Conservation (phyloP, 805 yeast species). For the Lipomyces mesembrius region DNA sequence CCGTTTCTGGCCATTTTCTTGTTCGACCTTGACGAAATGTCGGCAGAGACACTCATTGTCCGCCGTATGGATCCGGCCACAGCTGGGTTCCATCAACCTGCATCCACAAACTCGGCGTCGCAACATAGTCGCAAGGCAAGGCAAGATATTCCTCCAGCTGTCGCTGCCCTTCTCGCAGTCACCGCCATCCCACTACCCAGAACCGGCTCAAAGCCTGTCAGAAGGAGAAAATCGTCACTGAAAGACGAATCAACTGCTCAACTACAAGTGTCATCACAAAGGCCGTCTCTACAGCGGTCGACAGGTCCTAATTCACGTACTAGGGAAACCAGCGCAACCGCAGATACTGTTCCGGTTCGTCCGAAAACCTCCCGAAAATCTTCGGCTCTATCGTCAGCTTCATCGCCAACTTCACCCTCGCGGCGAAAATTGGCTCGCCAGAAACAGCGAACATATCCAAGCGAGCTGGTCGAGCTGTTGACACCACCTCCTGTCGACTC, state of each 20-base stretch:
- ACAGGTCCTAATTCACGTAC: neutral
- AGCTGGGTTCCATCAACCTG: neutral
- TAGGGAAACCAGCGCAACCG: neutral
- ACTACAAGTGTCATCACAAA: neutral
- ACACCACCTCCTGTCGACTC: conserved; percentile 35
- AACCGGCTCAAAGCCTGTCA: neutral
- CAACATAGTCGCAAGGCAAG: conserved; percentile 6
- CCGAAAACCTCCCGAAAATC: neutral
- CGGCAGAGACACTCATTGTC: conserved; percentile 27
- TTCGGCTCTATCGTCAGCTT: conserved; percentile 1
- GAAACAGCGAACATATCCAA: conserved; percentile 13
- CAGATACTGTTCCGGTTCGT: neutral
- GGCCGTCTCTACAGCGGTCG: neutral
- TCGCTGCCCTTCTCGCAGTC: conserved; percentile 38
- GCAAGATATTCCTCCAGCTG: conserved; percentile 32
- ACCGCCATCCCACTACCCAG: conserved; percentile 36
- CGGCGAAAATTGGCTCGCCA: neutral
- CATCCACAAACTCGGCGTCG: neutral
- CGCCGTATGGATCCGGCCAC: conserved; percentile 15
- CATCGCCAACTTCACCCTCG: conserved; percentile 15
- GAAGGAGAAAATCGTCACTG: neutral
- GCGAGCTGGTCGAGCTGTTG: conserved; percentile 30
- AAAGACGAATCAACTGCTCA: neutral
- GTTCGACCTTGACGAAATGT: conserved; percentile 3
- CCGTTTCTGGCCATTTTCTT: neutral